phyloP scores from a whole-genome alignment of 495 filamentous ascomycete species.

The Neurospora terricola region DNA sequence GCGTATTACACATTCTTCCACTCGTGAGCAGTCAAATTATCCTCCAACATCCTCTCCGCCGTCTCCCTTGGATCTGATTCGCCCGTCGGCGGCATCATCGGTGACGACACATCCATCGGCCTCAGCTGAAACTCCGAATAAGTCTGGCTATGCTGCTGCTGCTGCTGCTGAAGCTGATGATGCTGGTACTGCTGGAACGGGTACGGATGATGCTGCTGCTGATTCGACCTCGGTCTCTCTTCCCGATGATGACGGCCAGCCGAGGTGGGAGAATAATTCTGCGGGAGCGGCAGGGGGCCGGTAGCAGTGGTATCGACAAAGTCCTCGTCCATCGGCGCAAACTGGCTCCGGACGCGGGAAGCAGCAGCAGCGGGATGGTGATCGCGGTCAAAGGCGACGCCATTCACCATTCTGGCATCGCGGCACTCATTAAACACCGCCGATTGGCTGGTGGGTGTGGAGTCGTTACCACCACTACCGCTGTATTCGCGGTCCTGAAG shows the following conservation, averaged over 20 bases:
- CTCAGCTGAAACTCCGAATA: neutral
- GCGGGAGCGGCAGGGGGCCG: constrained; percentile 28
- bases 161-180: constrained; percentile 1
- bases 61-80: neutral
- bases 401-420: constrained; percentile 36
- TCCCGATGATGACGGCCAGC: constrained; percentile 20
- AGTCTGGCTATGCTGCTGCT: neutral
- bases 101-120: neutral
- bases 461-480: constrained; percentile 17
- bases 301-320: constrained; percentile 37
- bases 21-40: neutral
- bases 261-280: constrained; percentile 9
- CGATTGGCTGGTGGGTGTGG: constrained; percentile 28
- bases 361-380: neutral
- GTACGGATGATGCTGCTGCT: constrained; percentile 9
- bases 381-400: constrained; percentile 28
- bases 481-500: constrained; percentile 5
- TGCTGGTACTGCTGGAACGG: constrained; percentile 6
- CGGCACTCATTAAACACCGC: constrained; percentile 26
- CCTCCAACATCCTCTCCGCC: neutral
- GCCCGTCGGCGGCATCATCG: neutral
- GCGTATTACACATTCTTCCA: neutral
- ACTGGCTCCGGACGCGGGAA: constrained; percentile 11
- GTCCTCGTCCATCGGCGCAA: constrained; percentile 17
- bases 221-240: constrained; percentile 24